Evolutionary conservation across 2,329 filamentous ascomycete genomes (phyloP).

Genomic region (Colletotrichum spaethianum): DNA sequence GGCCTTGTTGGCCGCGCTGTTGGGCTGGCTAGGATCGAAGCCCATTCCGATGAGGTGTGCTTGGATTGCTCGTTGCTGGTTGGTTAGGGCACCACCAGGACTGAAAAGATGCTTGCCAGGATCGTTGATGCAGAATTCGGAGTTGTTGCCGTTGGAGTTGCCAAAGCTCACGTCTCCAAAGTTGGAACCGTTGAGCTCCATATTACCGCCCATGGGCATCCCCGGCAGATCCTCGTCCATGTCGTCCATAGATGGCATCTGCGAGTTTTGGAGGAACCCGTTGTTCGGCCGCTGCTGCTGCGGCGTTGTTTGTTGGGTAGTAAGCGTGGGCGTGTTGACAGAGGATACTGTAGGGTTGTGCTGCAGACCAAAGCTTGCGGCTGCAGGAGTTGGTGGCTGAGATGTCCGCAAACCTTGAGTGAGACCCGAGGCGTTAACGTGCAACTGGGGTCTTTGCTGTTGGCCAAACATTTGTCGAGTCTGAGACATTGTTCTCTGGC

Average conservation of each 20-base stretch:
- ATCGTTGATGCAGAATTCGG: slow-evolving; percentile 83
- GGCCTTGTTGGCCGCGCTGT: slow-evolving; percentile 78
- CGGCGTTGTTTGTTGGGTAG: slow-evolving; percentile 79
- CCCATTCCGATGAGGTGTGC: slow-evolving; percentile 81
- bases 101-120: slow-evolving; percentile 95
- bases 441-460: slow-evolving; percentile 78
- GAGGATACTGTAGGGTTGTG: slow-evolving; percentile 98
- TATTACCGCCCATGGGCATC: slow-evolving; percentile 73
- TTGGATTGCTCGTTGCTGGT: slow-evolving; percentile 73
- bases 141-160: slow-evolving; percentile 56
- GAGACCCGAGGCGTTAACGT: slow-evolving; percentile 83
- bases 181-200: slow-evolving; percentile 67
- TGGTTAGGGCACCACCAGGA: slow-evolving; percentile 80
- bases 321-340: slow-evolving; percentile 93
- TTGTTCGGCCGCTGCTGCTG: slow-evolving; percentile 57
- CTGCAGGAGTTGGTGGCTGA: slow-evolving; percentile 86
- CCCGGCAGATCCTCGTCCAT: slow-evolving; percentile 81
- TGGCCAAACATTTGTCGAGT: slow-evolving; percentile 78
- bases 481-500: slow-evolving; percentile 77
- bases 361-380: slow-evolving; percentile 83
- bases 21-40: slow-evolving; percentile 81
- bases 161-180: slow-evolving; percentile 71
- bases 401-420: slow-evolving; percentile 87
- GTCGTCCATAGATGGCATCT: slow-evolving; percentile 76
- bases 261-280: slow-evolving; percentile 64